Conservation (phyloP, 1,139 yeast species). For the Candida freyschussii region DNA sequence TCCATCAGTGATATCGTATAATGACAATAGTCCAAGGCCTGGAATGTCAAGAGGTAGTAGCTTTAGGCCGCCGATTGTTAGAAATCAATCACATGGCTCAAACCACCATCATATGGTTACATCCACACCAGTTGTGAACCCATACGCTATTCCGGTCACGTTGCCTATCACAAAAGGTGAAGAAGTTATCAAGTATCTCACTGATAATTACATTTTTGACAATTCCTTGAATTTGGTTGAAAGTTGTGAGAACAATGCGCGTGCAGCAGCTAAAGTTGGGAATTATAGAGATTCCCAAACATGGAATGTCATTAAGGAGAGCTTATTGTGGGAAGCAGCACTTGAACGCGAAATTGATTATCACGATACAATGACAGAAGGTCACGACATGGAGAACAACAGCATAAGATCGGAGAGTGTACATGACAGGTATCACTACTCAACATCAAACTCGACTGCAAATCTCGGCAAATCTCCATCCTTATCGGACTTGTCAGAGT, state of each 20-base stretch:
- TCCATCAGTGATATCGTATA: conserved; percentile 5
- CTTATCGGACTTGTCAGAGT: conserved; percentile 24
- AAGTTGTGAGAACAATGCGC: conserved; percentile 45
- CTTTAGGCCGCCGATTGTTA: conserved; percentile 17
- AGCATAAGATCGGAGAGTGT: conserved; percentile 11
- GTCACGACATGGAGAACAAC: conserved; percentile 5
- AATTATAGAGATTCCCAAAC: conserved; percentile 58
- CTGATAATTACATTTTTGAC: conserved; percentile 27
- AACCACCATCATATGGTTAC: conserved; percentile 8
- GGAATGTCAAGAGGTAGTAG: conserved; percentile 23
- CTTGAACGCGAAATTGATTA: conserved; percentile 4
- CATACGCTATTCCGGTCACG: conserved; percentile 23
- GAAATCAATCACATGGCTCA: conserved; percentile 17
- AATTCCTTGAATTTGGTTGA: conserved; percentile 15
- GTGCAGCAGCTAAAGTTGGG: conserved; percentile 50
- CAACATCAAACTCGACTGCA: conserved; percentile 25
- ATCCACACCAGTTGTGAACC: conserved; percentile 16
- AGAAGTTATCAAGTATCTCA: conserved; percentile 25
- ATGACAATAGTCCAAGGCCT: conserved; percentile 21
- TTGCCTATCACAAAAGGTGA: conserved; percentile 28
- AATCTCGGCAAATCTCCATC: conserved; percentile 24
- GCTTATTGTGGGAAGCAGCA: conserved; percentile 44
- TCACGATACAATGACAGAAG: not conserved
- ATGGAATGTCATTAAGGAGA: conserved; percentile 61
- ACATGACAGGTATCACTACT: conserved; percentile 19